These are phyloP conservation scores for Nymphaea thermarum DNA, from an alignment of 164 flowering plant species.

Conservation along the genomic window DNA sequence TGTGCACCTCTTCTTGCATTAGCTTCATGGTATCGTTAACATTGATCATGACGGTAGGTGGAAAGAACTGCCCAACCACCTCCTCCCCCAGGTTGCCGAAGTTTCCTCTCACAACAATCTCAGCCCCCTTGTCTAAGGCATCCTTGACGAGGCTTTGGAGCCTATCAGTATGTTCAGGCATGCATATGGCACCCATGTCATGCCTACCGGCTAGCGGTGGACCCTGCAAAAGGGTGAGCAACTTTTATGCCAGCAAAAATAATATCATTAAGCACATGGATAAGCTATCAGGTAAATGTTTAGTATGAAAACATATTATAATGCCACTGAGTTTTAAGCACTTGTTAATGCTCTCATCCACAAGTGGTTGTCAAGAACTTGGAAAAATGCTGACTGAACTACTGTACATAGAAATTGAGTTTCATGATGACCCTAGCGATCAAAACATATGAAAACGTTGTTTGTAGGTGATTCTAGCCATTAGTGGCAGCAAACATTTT, in stretches of 20 bases:
- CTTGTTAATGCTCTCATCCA: no score
- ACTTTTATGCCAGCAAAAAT: background rate
- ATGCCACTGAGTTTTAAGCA: no score
- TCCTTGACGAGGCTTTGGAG: slow-evolving; percentile 83
- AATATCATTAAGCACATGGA: no score
- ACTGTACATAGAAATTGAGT: no score
- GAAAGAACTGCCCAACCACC: slow-evolving; percentile 92
- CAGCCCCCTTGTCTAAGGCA: slow-evolving; percentile 87
- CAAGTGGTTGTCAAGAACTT: no score
- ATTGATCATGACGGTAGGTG: slow-evolving; percentile 85
- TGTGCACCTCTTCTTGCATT: slow-evolving; percentile 92
- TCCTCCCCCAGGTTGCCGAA: slow-evolving; percentile 82
- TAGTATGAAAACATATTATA: no score
- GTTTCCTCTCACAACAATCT: slow-evolving; percentile 82
- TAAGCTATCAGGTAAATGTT: no score
- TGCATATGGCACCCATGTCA: slow-evolving; percentile 97
- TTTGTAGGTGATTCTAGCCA: background rate
- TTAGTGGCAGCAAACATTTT: background rate
- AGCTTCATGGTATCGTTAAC: slow-evolving; percentile 79
- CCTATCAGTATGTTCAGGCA: slow-evolving; percentile 85
- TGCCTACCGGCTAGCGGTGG: slow-evolving; percentile 84
- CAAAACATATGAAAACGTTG: no score
- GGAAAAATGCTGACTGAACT: no score
- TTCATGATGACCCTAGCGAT: no score
- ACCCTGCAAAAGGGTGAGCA: slow-evolving; percentile 40